Conservation (phyloP, 148 eudicot genomes). For the Cornus kousa region DNA sequence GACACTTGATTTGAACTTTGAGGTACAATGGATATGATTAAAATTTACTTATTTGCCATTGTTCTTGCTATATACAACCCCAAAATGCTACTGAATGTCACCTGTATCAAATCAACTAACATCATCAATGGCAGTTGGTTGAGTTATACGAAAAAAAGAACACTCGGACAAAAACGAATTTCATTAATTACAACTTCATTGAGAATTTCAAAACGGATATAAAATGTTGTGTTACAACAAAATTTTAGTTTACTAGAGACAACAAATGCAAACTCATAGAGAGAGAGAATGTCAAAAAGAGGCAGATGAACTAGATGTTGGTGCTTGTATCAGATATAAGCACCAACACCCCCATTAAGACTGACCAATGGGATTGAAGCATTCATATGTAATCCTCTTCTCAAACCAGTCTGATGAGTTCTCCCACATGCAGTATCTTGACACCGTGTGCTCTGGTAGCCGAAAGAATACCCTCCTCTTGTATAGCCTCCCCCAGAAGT, state of each 20-base stretch:
- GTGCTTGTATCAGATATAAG: slow-evolving; percentile 12
- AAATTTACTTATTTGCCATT: too few relatives aligned
- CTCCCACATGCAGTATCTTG: slow-evolving; percentile 33
- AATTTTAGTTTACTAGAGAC: not conserved
- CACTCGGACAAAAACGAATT: not conserved
- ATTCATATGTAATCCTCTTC: slow-evolving; percentile 55
- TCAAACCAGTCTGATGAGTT: slow-evolving; percentile 21
- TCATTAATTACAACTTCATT: not conserved
- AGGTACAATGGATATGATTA: too few relatives aligned
- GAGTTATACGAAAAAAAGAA: too few relatives aligned
- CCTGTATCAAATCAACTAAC: too few relatives aligned
- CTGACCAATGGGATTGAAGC: slow-evolving; percentile 64
- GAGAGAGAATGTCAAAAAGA: too few relatives aligned
- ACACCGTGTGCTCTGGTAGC: slow-evolving; percentile 26
- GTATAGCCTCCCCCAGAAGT: slow-evolving; percentile 30
- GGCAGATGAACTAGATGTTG: not conserved
- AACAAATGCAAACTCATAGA: not conserved
- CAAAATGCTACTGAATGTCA: too few relatives aligned
- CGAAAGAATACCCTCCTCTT: slow-evolving; percentile 32
- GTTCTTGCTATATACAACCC: too few relatives aligned
- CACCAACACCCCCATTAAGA: slow-evolving; percentile 52
- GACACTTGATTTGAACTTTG: too few relatives aligned
- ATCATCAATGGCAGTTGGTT: too few relatives aligned
- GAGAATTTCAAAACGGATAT: not conserved
- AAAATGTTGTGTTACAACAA: not conserved